Percentiles rank a stretch among this genome's conserved stretches.
Evolutionary conservation across 2,329 filamentous ascomycete species (phyloP).

Genomic region (Penicillium freii): DNA sequence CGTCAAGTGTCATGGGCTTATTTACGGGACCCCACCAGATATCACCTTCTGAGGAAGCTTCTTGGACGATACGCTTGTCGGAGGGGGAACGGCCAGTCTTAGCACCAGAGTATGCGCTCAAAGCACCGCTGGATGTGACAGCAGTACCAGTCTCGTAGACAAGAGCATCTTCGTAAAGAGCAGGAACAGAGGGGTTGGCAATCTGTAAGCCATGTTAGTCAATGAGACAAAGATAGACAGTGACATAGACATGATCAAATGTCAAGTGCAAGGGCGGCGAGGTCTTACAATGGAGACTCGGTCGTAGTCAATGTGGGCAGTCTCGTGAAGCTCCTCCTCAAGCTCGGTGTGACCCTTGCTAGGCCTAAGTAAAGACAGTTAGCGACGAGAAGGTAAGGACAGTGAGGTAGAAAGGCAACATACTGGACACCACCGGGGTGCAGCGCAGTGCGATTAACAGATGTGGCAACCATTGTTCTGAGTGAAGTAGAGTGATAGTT

Average conservation of each 20-base stretch:
- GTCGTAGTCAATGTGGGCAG: constrained; percentile 98
- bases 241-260: constrained; percentile 10
- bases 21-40: constrained; percentile 99
- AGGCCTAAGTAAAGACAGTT: constrained; percentile 56
- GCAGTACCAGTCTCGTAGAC: constrained; percentile 97
- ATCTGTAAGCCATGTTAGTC: constrained; percentile 49
- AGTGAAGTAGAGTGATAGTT: constrained; percentile 61
- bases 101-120: constrained; percentile 95
- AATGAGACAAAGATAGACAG: constrained; percentile 1
- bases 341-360: constrained; percentile 89
- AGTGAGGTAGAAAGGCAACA: constrained; percentile 43
- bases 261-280: constrained; percentile 5
- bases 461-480: constrained; percentile 52
- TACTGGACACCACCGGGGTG: constrained; percentile 89
- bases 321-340: constrained; percentile 95
- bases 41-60: constrained; percentile 81
- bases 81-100: constrained; percentile 97
- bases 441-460: constrained; percentile 86
- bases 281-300: constrained; percentile 87
- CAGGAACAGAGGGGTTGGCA: constrained; percentile 91
- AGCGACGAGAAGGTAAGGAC: constrained; percentile 16
- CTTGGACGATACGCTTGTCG: constrained; percentile 97
- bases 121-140: constrained; percentile 90
- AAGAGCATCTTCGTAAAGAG: constrained; percentile 97
- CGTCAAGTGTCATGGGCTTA: constrained; percentile 96